Conservation (phyloP, 495 filamentous ascomycete species). For the Viridothelium virens region DNA sequence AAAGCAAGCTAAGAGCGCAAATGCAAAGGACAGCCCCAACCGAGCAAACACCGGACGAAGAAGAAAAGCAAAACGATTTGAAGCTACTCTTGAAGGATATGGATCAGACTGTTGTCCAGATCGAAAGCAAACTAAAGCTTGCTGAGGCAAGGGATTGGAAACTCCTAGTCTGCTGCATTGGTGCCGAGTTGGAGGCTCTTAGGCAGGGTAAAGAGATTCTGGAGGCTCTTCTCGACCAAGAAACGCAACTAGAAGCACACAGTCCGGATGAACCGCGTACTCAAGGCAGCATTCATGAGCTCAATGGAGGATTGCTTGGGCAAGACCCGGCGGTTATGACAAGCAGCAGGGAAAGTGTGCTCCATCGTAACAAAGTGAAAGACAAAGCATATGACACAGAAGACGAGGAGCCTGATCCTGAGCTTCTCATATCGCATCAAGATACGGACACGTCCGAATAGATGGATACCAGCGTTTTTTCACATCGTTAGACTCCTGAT, state of each 20-base stretch:
- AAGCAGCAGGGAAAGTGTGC: constrained; percentile 21
- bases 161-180: constrained; percentile 76
- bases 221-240: constrained; percentile 39
- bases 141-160: constrained; percentile 72
- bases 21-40: constrained; percentile 36
- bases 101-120: constrained; percentile 45
- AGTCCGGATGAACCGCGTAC: constrained; percentile 17
- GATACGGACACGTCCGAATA: constrained; percentile 22
- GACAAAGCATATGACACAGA: constrained; percentile 23
- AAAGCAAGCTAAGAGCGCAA: constrained; percentile 50
- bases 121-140: constrained; percentile 54
- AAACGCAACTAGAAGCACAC: constrained; percentile 8
- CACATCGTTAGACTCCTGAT: background rate
- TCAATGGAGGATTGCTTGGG: constrained; percentile 6
- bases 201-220: constrained; percentile 61
- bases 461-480: background rate
- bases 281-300: background rate
- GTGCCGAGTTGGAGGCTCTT: constrained; percentile 82
- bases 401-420: constrained; percentile 33
- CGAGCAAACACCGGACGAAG: constrained; percentile 13
- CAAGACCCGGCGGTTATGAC: constrained; percentile 19
- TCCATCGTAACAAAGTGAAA: constrained; percentile 12
- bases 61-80: constrained; percentile 33
- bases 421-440: constrained; percentile 41
- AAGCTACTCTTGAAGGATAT: constrained; percentile 47